These are phyloP conservation scores for Phialophora macrospora DNA, from an alignment of 2,329 filamentous ascomycete species.

Conservation along the genomic window DNA sequence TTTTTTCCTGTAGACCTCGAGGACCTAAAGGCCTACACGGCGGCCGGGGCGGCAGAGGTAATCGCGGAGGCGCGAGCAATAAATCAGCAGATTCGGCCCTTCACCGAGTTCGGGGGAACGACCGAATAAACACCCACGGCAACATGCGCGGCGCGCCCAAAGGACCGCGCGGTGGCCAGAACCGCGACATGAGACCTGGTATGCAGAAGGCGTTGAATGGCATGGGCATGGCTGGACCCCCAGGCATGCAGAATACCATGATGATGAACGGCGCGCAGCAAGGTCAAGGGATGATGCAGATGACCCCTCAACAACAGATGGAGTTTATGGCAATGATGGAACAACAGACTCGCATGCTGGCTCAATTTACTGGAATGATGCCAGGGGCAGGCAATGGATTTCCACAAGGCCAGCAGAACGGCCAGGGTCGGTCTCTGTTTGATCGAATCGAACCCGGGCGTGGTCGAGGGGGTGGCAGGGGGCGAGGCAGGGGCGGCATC, in stretches of 20 bases:
- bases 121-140: slow-evolving; percentile 79
- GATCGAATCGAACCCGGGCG: slow-evolving; percentile 64
- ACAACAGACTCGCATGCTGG: slow-evolving; percentile 86
- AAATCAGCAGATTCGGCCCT: slow-evolving; percentile 74
- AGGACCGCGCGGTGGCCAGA: slow-evolving; percentile 66
- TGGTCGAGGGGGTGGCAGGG: slow-evolving; percentile 35
- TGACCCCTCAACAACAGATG: slow-evolving; percentile 72
- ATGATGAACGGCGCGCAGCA: slow-evolving; percentile 50
- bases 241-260: slow-evolving; percentile 51
- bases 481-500: slow-evolving; percentile 34
- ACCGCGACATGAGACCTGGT: slow-evolving; percentile 51
- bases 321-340: slow-evolving; percentile 78
- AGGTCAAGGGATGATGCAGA: slow-evolving; percentile 57
- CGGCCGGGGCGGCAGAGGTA: slow-evolving; percentile 70
- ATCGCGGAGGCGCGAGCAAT: slow-evolving; percentile 84
- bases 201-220: slow-evolving; percentile 54
- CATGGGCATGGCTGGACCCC: slow-evolving; percentile 35
- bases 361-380: slow-evolving; percentile 65
- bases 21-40: slow-evolving; percentile 95
- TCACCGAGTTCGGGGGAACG: slow-evolving; percentile 79
- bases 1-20: slow-evolving; percentile 69
- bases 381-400: slow-evolving; percentile 57
- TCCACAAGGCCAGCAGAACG: slow-evolving; percentile 48
- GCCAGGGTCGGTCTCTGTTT: slow-evolving; percentile 67
- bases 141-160: slow-evolving; percentile 66